Evolutionary conservation across 352 stramenopile genomes (phyloP).

Genomic region (Nothophytophthora sp.): DNA sequence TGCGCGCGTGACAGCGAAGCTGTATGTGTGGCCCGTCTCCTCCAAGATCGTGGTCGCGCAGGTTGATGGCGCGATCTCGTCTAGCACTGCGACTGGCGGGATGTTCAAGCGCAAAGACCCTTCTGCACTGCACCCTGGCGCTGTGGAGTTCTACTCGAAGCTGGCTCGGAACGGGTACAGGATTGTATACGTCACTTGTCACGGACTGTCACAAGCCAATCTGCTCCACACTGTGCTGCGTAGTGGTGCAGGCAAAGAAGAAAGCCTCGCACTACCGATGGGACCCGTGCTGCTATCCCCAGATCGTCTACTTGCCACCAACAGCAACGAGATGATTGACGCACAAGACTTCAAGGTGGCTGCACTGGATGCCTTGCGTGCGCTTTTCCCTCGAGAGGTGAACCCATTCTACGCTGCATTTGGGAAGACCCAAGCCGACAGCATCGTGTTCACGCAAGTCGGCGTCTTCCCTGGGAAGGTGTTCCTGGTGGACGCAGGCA

Average conservation of each 20-base stretch:
- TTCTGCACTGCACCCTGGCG: constrained; percentile 53
- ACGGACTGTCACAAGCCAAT: constrained; percentile 55
- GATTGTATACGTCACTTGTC: constrained; percentile 82
- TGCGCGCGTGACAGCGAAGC: constrained; percentile 46
- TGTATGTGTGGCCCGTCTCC: constrained; percentile 76
- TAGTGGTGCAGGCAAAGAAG: constrained; percentile 11
- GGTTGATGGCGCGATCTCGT: constrained; percentile 79
- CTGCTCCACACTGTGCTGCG: constrained; percentile 47
- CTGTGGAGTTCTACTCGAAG: constrained; percentile 75
- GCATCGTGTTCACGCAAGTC: constrained; percentile 57
- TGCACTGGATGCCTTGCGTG: constrained; percentile 59
- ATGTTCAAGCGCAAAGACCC: constrained; percentile 51
- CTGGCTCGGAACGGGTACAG: constrained; percentile 71
- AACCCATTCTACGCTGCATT: constrained; percentile 88
- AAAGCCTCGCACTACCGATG: constrained; percentile 47
- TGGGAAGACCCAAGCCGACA: constrained; percentile 59
- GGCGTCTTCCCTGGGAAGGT: constrained; percentile 82
- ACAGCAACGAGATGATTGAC: constrained; percentile 44
- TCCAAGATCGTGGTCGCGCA: constrained; percentile 83
- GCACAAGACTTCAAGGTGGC: constrained; percentile 68
- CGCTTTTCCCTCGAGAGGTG: constrained; percentile 71
- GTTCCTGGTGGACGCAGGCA: constrained; percentile 60
- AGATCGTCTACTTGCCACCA: constrained; percentile 49
- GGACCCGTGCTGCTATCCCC: constrained; percentile 74
- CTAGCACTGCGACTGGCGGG: constrained; percentile 33